phyloP scores from a whole-genome alignment of 1,284 basidiomycete species.

The Vanrija pseudolonga region DNA sequence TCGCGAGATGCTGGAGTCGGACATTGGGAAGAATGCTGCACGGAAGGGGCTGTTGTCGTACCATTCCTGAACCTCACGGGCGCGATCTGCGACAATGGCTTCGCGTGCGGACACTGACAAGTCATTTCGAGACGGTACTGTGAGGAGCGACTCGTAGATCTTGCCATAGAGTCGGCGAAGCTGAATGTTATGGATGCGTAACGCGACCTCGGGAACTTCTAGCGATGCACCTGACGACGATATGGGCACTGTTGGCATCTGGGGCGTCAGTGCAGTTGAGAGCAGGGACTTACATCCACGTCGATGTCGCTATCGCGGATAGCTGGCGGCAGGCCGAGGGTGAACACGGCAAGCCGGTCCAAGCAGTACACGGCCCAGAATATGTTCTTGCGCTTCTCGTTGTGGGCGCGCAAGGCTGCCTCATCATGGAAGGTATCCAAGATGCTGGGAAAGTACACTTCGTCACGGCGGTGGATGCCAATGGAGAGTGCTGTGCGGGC shows the following conservation, averaged over 20 bases:
- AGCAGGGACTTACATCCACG: constrained; percentile 7
- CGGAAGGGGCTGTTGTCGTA: constrained; percentile 5
- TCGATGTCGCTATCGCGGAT: constrained; percentile 13
- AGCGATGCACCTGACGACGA: neutral
- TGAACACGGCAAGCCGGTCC: constrained; percentile 9
- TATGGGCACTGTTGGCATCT: neutral
- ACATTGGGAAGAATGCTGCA: constrained; percentile 6
- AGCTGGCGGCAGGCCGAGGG: constrained; percentile 2
- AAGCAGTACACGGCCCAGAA: constrained; percentile 15
- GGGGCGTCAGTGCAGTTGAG: neutral
- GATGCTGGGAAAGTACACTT: constrained; percentile 4
- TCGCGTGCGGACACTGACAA: neutral
- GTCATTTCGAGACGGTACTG: neutral
- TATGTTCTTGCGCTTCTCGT: constrained; percentile 6
- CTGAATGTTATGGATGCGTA: neutral
- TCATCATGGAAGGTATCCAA: neutral
- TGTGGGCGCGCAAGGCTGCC: neutral
- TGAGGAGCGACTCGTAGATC: constrained; percentile 4
- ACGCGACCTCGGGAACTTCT: neutral
- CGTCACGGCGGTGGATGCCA: constrained; percentile 8
- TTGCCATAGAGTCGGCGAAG: constrained; percentile 5
- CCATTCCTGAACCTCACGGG: constrained; percentile 6
- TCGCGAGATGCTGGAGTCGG: constrained; percentile 7
- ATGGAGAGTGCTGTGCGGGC: constrained; percentile 10
- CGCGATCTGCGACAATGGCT: constrained; percentile 1